Percentiles rank a stretch among this genome's conserved stretches.
Conservation (phyloP, 1,284 basidiomycete species). For the Papiliotrema nemorosa region DNA sequence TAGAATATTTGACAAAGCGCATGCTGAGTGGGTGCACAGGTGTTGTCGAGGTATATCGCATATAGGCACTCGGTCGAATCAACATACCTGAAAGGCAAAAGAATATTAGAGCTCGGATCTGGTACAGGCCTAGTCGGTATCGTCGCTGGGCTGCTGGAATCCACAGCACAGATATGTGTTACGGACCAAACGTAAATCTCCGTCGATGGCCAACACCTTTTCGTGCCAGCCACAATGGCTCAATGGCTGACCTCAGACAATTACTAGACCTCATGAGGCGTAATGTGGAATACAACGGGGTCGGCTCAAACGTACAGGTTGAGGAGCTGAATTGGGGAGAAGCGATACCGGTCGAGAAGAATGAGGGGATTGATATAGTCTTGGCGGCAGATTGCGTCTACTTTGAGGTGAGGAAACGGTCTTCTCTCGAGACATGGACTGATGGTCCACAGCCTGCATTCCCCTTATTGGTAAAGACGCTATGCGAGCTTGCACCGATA, state of each 20-base stretch:
- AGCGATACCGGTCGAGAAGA: constrained; percentile 35
- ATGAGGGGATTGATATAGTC: constrained; percentile 59
- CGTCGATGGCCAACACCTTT: not conserved
- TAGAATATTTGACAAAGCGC: not conserved
- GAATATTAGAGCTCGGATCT: constrained; percentile 72
- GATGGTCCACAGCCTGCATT: constrained; percentile 63
- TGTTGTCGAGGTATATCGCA: constrained; percentile 68
- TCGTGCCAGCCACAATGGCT: not conserved
- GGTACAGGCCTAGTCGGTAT: constrained; percentile 89
- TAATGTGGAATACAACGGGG: constrained; percentile 65
- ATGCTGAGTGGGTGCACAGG: constrained; percentile 51
- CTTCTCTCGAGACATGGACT: not conserved
- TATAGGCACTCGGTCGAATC: constrained; percentile 52
- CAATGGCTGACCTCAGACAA: constrained; percentile 55
- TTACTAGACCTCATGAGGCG: constrained; percentile 69
- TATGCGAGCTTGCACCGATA: constrained; percentile 59
- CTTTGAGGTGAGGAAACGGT: constrained; percentile 68
- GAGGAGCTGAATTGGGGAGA: constrained; percentile 69
- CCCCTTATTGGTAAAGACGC: constrained; percentile 76
- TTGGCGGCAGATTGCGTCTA: constrained; percentile 92
- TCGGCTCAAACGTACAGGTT: constrained; percentile 56
- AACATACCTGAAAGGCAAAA: constrained; percentile 55
- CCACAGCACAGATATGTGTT: constrained; percentile 61
- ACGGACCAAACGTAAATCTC: constrained; percentile 79
- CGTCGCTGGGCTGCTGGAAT: constrained; percentile 66